phyloP scores from a whole-genome alignment of 257 asterid genomes.

The Solanum chilense region DNA sequence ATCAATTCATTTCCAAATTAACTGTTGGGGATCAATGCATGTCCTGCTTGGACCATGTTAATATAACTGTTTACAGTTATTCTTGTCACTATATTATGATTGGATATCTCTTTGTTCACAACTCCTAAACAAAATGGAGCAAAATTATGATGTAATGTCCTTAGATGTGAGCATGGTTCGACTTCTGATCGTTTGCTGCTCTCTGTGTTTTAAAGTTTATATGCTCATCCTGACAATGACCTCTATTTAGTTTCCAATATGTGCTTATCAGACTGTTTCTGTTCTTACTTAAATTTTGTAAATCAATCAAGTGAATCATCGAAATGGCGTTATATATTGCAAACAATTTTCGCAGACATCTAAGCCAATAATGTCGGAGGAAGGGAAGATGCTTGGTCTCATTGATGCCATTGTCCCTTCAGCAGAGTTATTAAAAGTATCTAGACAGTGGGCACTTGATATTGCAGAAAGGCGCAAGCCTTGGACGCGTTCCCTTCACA shows the following conservation, averaged over 20 bases:
- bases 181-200: not conserved
- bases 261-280: not conserved
- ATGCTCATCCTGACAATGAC: not conserved
- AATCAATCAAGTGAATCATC: not conserved
- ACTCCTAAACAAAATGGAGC: not conserved
- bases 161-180: not conserved
- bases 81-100: not conserved
- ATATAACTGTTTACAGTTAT: not conserved
- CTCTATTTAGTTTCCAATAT: not conserved
- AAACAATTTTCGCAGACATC: slow-evolving; percentile 42
- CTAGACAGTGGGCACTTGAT: slow-evolving; percentile 81
- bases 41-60: not conserved
- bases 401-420: slow-evolving; percentile 76
- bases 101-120: not conserved
- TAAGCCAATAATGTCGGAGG: slow-evolving; percentile 63
- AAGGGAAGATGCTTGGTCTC: slow-evolving; percentile 82
- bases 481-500: slow-evolving; percentile 82
- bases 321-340: not conserved
- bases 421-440: slow-evolving; percentile 54
- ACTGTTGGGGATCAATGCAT: not conserved
- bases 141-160: not conserved
- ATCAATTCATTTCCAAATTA: not conserved
- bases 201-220: not conserved
- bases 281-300: not conserved
- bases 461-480: slow-evolving; percentile 65